Conservation (phyloP, 768 basidiomycete genomes). For the Boletus huronensis region DNA sequence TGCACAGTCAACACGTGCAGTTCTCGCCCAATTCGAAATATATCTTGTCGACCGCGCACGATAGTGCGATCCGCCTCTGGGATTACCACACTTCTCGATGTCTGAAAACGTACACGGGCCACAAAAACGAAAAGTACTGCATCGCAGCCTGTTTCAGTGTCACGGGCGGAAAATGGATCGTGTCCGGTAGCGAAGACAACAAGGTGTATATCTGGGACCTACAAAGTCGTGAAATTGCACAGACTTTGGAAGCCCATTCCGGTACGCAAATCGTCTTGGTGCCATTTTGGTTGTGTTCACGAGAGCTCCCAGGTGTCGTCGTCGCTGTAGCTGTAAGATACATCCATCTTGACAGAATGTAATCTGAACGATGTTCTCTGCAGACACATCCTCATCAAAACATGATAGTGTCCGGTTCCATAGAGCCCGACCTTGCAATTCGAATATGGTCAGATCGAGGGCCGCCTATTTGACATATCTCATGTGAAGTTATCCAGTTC, state of each 20-base stretch:
- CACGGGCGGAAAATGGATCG: slow-evolving; percentile 85
- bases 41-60: slow-evolving; percentile 90
- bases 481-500: not conserved
- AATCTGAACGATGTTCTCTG: not conserved
- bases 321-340: slow-evolving; percentile 78
- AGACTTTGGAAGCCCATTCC: slow-evolving; percentile 71
- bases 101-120: slow-evolving; percentile 86
- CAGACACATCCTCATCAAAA: slow-evolving; percentile 85
- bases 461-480: slow-evolving; percentile 8
- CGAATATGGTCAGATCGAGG: slow-evolving; percentile 74
- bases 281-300: not conserved
- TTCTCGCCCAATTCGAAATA: slow-evolving; percentile 97
- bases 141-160: slow-evolving; percentile 82
- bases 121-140: slow-evolving; percentile 79
- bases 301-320: slow-evolving; percentile 44
- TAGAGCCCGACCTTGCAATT: slow-evolving; percentile 79
- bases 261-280: slow-evolving; percentile 38
- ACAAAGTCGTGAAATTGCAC: slow-evolving; percentile 81
- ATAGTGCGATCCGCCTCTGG: slow-evolving; percentile 91
- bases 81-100: slow-evolving; percentile 90
- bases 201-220: slow-evolving; percentile 91
- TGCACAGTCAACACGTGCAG: slow-evolving; percentile 74
- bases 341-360: not conserved
- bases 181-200: slow-evolving; percentile 88
- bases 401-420: slow-evolving; percentile 84